Base-by-base conservation (phyloP, 768 basidiomycete genomes). In the Leccinum variicolor region DNA sequence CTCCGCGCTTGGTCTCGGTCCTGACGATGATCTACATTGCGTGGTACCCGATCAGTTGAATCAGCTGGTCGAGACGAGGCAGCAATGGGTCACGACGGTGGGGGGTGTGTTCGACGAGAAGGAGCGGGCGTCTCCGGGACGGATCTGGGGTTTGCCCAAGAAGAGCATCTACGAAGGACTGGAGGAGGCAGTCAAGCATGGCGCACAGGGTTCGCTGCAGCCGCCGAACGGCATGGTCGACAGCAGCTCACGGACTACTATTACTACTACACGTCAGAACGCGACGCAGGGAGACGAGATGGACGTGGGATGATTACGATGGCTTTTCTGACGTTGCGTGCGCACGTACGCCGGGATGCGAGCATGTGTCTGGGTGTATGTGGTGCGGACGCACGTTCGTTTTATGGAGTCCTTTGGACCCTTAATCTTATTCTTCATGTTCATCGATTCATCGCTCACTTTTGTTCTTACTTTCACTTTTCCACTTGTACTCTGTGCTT, bases 121-220 rank as follows among this genome's bases (percentile, higher is more conserved):
- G 80, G 86, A 90, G 74, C 70, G 71, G 64, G 78, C 79, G 56
- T 73, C 69, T 48, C 86, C 87, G 0, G 89, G 92, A 50, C 75
- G 86, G 62, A 85, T 90, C 66, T 90, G 81, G 75, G 91, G 89
- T n/a, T 76, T 94, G 17, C 92, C 93, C 2, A 73, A 77, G 71
- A 78, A 74, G 74, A 93, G 89, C 68, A 74, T 95, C 11, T 98
- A 83, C 70, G 79, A 81, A 52, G 94, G 87, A 21, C 72, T 92
- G 51, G 86, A 90, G 4, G 85, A 87, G 56, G 85, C 84, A 61
- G 78, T 87, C 8, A 68, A 71, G 50, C 73, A 64, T 60, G 73
- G 77, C 54, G 66, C 73, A 25, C 68, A 69, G 51, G 53, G 57
- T 46, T 65, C 66, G 26, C 54, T 53, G 29, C 69, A 60, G 63